Evolutionary conservation across 352 stramenopile genomes (phyloP), one percentile per base, ranked within the genome.

Genomic region (Phytophthora podocarpi): DNA sequence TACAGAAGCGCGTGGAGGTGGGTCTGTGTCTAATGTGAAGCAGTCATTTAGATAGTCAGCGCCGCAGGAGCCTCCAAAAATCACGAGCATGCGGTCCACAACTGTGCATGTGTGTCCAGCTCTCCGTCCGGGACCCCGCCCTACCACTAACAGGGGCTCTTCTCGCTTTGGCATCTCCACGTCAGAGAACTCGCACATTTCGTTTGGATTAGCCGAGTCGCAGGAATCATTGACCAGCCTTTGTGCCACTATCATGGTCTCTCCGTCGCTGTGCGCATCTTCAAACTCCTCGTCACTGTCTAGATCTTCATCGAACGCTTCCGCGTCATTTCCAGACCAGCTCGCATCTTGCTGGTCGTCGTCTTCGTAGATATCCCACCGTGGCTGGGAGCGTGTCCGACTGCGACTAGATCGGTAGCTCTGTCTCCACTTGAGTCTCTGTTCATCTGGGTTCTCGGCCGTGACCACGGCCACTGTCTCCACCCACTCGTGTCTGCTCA

Each of bases 11-110:
- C 81, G 67, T 26, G 92, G 93, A 32, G 86, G 77, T 43, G 94
- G 93, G 60, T 99, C 96, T 7, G 94, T 98, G 65, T 98, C 95
- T 15, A 99, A 76, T 36, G 97, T 85, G 57, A 95, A 97, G 46
- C 98, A 97, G 64, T 99, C 96, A 71, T 95, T 97, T 7, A 98
- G 73, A 67, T 98, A 98, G 40, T 98, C 88, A 53, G 84, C 89
- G 9, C 90, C 90, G 46, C 89, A 97, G 3, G 80, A 96, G 11
- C 96, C 95, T 34, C 95, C 95, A 79, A 99, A 98, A 4, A 98
- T 71, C 54, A 97, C 97, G 16, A 99, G 91, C 64, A 93, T 87
- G 32, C 93, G 84, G 60, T 96, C 89, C 7, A 98, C 85, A 2
- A 97, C 90, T 5, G 95, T 98, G 42, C 93, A 97, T 31, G 94